Evolutionary conservation across 2,329 filamentous ascomycete species (phyloP).

Genomic region (Teratosphaeria gauchensis): DNA sequence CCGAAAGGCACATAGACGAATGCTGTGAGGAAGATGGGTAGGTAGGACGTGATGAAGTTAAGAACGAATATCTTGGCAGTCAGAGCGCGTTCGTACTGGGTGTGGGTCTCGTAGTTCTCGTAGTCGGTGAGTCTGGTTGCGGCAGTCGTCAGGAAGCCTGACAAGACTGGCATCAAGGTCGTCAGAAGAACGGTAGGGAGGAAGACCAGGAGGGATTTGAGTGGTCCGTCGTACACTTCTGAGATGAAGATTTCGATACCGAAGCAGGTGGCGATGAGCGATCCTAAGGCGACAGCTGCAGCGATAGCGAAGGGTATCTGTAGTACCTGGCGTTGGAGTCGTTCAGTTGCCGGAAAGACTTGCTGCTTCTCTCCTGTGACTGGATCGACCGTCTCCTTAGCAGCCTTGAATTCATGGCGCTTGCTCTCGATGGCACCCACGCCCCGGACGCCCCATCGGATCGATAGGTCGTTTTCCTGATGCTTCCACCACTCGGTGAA

Average conservation of each 20-base stretch:
- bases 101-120: slow-evolving; percentile 88
- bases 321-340: slow-evolving; percentile 66
- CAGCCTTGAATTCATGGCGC: slow-evolving; percentile 67
- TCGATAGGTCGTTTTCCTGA: slow-evolving; percentile 74
- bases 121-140: slow-evolving; percentile 68
- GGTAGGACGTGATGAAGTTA: slow-evolving; percentile 93
- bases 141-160: slow-evolving; percentile 61
- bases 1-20: slow-evolving; percentile 95
- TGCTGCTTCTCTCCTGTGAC: slow-evolving; percentile 71
- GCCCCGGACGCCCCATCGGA: slow-evolving; percentile 80
- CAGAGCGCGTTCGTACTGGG: slow-evolving; percentile 72
- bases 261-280: slow-evolving; percentile 77
- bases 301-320: slow-evolving; percentile 76
- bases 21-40: slow-evolving; percentile 82
- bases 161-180: slow-evolving; percentile 67
- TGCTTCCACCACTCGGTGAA: slow-evolving; percentile 97
- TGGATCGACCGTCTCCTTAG: slow-evolving; percentile 66
- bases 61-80: slow-evolving; percentile 91
- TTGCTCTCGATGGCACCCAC: slow-evolving; percentile 74
- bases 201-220: slow-evolving; percentile 79
- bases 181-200: slow-evolving; percentile 83
- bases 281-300: slow-evolving; percentile 63
- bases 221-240: slow-evolving; percentile 81
- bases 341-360: slow-evolving; percentile 66
- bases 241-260: slow-evolving; percentile 92